These are phyloP conservation scores for Parastagonospora nodorum DNA, from an alignment of 2,329 filamentous ascomycete species.

Conservation along the genomic window DNA sequence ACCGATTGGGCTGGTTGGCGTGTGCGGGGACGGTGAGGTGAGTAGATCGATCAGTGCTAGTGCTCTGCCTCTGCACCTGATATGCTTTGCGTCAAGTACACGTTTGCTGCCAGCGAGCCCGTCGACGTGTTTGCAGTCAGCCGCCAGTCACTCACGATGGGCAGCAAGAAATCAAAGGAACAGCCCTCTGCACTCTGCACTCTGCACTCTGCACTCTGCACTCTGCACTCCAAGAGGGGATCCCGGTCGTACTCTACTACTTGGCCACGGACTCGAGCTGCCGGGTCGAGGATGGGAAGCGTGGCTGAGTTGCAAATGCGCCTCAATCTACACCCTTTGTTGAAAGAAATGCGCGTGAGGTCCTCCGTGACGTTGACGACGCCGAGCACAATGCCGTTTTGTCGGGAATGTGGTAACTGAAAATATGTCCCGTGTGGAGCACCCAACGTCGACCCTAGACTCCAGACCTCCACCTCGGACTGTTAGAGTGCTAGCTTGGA, in stretches of 20 bases:
- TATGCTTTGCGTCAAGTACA: too few species aligned
- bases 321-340: slow-evolving; percentile 1
- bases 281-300: not conserved
- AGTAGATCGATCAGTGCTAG: slow-evolving; percentile 2
- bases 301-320: not conserved
- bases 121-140: not conserved
- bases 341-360: not conserved
- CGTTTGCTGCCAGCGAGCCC: not conserved
- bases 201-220: too few species aligned
- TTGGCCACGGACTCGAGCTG: slow-evolving; percentile 15
- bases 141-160: not conserved
- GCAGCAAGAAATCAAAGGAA: not conserved
- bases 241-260: slow-evolving; percentile 12
- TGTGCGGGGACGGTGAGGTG: slow-evolving; percentile 16
- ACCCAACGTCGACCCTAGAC: not conserved
- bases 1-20: slow-evolving; percentile 23
- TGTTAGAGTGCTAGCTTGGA: not conserved
- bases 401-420: slow-evolving; percentile 1
- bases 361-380: slow-evolving; percentile 1
- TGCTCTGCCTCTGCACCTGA: slow-evolving; percentile 2
- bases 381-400: not conserved
- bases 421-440: not conserved
- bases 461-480: not conserved
- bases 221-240: slow-evolving; percentile 6
- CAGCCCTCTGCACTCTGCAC: not conserved